A percentile compares a stretch with the other conserved stretches of the same genome.
phyloP scores from a whole-genome alignment of 768 basidiomycete species.

The Mycena belliarum region DNA sequence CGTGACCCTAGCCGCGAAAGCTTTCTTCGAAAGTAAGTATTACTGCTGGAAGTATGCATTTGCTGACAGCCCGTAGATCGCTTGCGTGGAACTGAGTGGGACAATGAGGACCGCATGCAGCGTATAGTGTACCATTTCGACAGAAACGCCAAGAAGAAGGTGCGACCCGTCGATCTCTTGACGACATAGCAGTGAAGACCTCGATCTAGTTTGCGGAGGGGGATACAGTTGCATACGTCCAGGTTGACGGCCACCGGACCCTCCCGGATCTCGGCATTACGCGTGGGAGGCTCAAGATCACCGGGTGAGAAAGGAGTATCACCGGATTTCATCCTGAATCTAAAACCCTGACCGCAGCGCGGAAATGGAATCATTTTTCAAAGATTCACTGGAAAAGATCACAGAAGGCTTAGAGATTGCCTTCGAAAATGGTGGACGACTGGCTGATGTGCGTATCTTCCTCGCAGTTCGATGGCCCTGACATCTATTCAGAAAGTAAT shows the following conservation, averaged over 20 bases:
- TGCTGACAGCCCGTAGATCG: constrained; percentile 2
- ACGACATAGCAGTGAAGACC: background rate
- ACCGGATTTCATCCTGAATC: too few relatives aligned
- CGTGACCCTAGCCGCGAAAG: constrained; percentile 21
- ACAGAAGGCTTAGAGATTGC: constrained; percentile 21
- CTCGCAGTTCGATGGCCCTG: background rate
- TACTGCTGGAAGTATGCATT: background rate
- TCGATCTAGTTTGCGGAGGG: constrained; percentile 15
- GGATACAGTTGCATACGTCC: constrained; percentile 17
- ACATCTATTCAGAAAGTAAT: constrained; percentile 26
- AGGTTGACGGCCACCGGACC: constrained; percentile 18
- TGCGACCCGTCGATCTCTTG: background rate
- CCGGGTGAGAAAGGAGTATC: constrained; percentile 15
- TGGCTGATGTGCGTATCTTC: constrained; percentile 16
- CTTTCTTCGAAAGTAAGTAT: constrained; percentile 13
- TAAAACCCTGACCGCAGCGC: background rate
- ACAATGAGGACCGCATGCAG: constrained; percentile 18
- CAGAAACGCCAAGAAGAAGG: constrained; percentile 26
- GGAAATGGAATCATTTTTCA: constrained; percentile 24
- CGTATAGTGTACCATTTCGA: constrained; percentile 24
- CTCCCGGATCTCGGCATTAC: constrained; percentile 19
- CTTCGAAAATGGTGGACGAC: constrained; percentile 21
- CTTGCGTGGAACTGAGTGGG: constrained; percentile 22
- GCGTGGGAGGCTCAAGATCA: constrained; percentile 22
- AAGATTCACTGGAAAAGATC: constrained; percentile 16